phyloP scores from a whole-genome alignment of 768 basidiomycete genomes.

The Boletus eberwhitei region DNA sequence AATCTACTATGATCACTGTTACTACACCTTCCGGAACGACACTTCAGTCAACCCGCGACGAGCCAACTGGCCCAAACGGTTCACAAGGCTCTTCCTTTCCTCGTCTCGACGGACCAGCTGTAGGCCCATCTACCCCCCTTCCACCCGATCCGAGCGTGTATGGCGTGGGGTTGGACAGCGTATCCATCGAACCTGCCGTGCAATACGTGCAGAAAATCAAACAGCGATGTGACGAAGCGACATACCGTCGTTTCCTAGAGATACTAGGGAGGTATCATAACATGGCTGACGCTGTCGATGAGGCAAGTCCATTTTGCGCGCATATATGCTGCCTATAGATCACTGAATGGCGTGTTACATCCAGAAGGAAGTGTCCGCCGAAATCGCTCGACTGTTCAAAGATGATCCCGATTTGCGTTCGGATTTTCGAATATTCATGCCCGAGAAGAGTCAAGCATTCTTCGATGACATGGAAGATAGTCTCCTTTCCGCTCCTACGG shows the following conservation, averaged over 20 bases:
- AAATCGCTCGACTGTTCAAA: slow-evolving; percentile 68
- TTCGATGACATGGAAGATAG: slow-evolving; percentile 43
- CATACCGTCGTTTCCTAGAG: slow-evolving; percentile 75
- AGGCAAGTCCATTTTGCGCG: slow-evolving; percentile 38
- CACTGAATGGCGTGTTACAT: neutral
- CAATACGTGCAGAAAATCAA: slow-evolving; percentile 98
- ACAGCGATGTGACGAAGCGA: slow-evolving; percentile 86
- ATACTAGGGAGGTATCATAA: slow-evolving; percentile 66
- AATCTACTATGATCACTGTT: slow-evolving; percentile 67
- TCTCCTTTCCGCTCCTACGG: slow-evolving; percentile 26
- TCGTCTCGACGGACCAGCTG: slow-evolving; percentile 14
- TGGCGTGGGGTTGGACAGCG: slow-evolving; percentile 37
- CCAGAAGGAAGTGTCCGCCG: slow-evolving; percentile 61
- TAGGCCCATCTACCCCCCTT: slow-evolving; percentile 5
- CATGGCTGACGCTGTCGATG: slow-evolving; percentile 57
- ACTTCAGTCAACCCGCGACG: slow-evolving; percentile 50
- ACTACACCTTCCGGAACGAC: slow-evolving; percentile 71
- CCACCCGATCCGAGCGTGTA: slow-evolving; percentile 25
- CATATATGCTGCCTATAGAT: neutral
- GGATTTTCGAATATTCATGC: slow-evolving; percentile 76
- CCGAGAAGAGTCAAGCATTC: slow-evolving; percentile 50
- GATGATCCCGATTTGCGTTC: slow-evolving; percentile 71
- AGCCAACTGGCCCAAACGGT: slow-evolving; percentile 36
- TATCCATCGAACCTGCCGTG: slow-evolving; percentile 73
- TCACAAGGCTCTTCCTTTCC: slow-evolving; percentile 38